Evolutionary conservation across 208 protist genomes (phyloP).

Genomic region (Acanthamoeba divionensis): DNA sequence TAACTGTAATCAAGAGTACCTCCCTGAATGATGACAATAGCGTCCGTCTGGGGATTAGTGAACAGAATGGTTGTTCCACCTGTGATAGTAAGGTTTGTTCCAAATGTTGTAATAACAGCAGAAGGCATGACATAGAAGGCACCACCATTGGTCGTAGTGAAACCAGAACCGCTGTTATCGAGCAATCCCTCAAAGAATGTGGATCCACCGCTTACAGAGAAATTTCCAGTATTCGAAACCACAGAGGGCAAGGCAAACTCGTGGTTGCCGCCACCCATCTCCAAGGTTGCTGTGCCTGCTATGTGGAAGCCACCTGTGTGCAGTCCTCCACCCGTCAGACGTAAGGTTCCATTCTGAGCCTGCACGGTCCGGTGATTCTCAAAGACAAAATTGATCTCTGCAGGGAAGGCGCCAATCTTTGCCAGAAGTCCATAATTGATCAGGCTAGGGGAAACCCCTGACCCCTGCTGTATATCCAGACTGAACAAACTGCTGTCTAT

Average conservation of each 20-base stretch:
- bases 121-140: background rate
- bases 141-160: background rate
- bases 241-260: no score
- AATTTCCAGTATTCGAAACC: no score
- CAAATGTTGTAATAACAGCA: background rate
- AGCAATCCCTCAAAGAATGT: background rate
- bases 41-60: slow-evolving; percentile 17
- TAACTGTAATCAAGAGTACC: slow-evolving; percentile 12
- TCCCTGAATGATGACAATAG: background rate
- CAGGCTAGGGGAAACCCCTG: background rate
- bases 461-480: background rate
- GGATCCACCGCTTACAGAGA: no score
- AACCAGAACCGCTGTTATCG: background rate
- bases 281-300: no score
- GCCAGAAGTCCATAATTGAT: slow-evolving; percentile 14
- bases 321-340: background rate
- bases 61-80: background rate
- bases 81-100: background rate
- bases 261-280: no score
- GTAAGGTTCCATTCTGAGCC: background rate
- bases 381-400: background rate
- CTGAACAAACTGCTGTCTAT: background rate
- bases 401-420: background rate
- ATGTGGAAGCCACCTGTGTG: no score
- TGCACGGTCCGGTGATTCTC: background rate